Base-by-base conservation (phyloP, 2,329 filamentous ascomycete genomes). In the Trichophyton schoenleinii region DNA sequence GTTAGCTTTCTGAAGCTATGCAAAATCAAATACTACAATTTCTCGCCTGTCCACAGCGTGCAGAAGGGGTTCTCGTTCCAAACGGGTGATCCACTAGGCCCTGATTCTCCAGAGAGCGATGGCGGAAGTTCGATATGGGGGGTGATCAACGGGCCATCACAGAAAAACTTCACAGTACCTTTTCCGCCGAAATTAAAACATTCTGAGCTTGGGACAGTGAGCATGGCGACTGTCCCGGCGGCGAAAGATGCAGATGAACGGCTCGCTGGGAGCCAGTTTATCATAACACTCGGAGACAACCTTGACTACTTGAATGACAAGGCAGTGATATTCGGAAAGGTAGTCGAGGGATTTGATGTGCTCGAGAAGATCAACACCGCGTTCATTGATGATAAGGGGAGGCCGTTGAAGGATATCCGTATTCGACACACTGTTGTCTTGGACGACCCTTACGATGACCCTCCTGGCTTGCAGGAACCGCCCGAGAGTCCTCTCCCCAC, bases 21-120 rank as follows among this genome's bases (percentile, higher is more conserved):
- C 84, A 97, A 97, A 78, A 80, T 91, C 76, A 99, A 96, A 79
- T 99, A 97, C 78, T 99, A 96, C 84, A 97, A 97, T 79, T 97
- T 95, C 74, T 86, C 91, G 4, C 94, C 92, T 28, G 79, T 97
- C 60, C 89, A 96, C 77, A 91, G 87, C 67, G 84, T 99, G 42
- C 94, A 96, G 72, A 94, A 92, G 73, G 86, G 90, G 75, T 97
- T 96, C 76, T 95, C 91, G 64, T 96, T 96, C 75, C 92, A 97
- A 75, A 95, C 89, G 36, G 92, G 92, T 72, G 94, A 97, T 70
- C 92, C 92, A 11, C 85, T 97, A 60, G 92, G 94, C 11, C 92
- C 91, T 11, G 83, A 87, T 62, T 89, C 90, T 13, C 79, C 83
- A 67, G 84, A 91, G 55, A 96, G 91, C 68, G 90, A 97, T 82